Conservation (phyloP, 495 filamentous ascomycete genomes). For the Penicillium parvum region DNA sequence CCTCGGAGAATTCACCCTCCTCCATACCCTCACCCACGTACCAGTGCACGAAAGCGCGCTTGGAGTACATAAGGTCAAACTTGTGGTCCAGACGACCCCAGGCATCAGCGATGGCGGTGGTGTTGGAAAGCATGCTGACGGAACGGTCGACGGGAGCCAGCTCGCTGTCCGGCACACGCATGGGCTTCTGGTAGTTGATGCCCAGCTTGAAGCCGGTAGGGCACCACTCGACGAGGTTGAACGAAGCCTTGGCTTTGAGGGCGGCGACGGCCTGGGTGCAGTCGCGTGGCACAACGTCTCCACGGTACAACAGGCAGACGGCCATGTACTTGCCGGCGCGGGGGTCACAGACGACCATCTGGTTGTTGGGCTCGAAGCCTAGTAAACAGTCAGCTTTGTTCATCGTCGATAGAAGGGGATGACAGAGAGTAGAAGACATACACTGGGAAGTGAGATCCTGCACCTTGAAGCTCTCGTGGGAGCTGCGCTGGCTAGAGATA, state of each 20-base stretch:
- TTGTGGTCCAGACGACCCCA: conserved; percentile 88
- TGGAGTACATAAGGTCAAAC: conserved; percentile 96
- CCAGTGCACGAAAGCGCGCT: conserved; percentile 94
- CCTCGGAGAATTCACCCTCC: conserved; percentile 90
- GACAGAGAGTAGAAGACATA: conserved; percentile 31
- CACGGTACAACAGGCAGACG: conserved; percentile 83
- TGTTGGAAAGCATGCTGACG: conserved; percentile 90
- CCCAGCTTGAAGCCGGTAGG: conserved; percentile 95
- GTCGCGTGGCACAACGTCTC: conserved; percentile 83
- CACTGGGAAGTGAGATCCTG: conserved; percentile 84
- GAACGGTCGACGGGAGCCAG: conserved; percentile 81
- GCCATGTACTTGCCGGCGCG: conserved; percentile 95
- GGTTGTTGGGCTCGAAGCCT: conserved; percentile 91
- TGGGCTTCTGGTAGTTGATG: conserved; percentile 88
- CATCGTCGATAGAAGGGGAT: background rate
- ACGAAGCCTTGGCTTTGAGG: conserved; percentile 80
- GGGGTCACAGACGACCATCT: conserved; percentile 93
- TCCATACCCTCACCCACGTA: conserved; percentile 96
- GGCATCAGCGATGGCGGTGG: conserved; percentile 84
- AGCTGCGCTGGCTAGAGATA: conserved; percentile 73
- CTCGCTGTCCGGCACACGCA: conserved; percentile 70
- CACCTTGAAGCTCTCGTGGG: conserved; percentile 89
- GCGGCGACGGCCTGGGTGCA: conserved; percentile 73
- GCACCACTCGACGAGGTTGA: conserved; percentile 94
- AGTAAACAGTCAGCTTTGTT: conserved; percentile 7